A percentile compares a stretch with the other conserved stretches of the same genome.
Evolutionary conservation across 108 stramenopile genomes (phyloP).

Genomic region (Nitzschia inconspicua): DNA sequence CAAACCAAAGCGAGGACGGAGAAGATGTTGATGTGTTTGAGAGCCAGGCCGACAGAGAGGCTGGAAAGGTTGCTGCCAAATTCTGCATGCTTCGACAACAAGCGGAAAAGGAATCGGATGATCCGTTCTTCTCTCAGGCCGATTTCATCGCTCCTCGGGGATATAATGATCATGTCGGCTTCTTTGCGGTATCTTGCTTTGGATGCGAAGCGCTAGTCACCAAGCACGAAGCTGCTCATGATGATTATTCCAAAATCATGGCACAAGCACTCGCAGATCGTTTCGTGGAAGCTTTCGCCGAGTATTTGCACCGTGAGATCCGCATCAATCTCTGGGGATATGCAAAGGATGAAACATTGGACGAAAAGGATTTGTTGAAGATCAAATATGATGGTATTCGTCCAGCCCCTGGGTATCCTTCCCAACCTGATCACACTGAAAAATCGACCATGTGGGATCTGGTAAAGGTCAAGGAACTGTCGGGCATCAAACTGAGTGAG

Average conservation of each 20-base stretch:
- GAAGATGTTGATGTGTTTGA: constrained; percentile 96
- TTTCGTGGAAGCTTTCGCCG: constrained; percentile 99
- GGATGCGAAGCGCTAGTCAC: constrained; percentile 91
- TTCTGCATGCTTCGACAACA: constrained; percentile 99
- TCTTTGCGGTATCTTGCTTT: constrained; percentile 98
- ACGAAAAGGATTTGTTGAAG: constrained; percentile 94
- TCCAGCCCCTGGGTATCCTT: constrained; percentile 99
- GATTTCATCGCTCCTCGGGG: constrained; percentile 99
- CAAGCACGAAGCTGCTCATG: constrained; percentile 89
- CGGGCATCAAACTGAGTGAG: constrained; percentile 92
- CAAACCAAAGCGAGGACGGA: constrained; percentile 90
- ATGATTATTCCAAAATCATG: constrained; percentile 99
- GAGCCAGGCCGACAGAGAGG: constrained; percentile 73
- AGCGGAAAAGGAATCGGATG: constrained; percentile 96
- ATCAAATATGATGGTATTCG: constrained; percentile 99
- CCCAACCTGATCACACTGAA: constrained; percentile 99
- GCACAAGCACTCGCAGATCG: constrained; percentile 97
- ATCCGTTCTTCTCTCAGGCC: constrained; percentile 93
- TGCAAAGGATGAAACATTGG: constrained; percentile 81
- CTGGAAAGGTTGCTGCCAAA: constrained; percentile 61
- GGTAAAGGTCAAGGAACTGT: constrained; percentile 88
- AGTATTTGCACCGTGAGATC: constrained; percentile 95
- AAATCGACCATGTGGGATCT: constrained; percentile 97
- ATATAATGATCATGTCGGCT: constrained; percentile 92
- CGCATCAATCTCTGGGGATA: constrained; percentile 97